These are phyloP conservation scores for Lepidium campestre DNA, from an alignment of 441 rosid species.

Conservation along the genomic window DNA sequence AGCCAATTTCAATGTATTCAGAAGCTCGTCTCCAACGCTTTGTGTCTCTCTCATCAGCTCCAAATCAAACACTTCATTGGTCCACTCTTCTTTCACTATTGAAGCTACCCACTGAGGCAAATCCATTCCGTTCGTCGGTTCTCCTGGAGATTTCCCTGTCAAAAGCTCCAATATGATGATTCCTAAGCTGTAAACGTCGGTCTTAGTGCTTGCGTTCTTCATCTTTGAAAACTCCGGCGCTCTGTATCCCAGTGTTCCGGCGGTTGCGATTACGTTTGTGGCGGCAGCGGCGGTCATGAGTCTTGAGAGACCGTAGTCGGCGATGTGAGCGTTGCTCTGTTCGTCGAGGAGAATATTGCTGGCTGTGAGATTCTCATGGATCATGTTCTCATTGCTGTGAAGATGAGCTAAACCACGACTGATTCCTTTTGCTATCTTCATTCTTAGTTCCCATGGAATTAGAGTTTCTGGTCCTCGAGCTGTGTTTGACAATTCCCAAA, in stretches of 20 bases:
- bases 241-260: conserved; percentile 57
- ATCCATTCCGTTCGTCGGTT: conserved; percentile 54
- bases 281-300: conserved; percentile 65
- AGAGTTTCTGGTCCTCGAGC: conserved; percentile 67
- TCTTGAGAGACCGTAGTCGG: conserved; percentile 57
- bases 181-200: conserved; percentile 65
- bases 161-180: conserved; percentile 55
- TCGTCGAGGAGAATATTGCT: conserved; percentile 64
- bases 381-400: conserved; percentile 44
- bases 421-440: conserved; percentile 56
- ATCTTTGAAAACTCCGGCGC: conserved; percentile 65
- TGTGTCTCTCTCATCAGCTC: conserved; percentile 52
- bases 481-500: conserved; percentile 26
- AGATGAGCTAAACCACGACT: conserved; percentile 51
- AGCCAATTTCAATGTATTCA: conserved; percentile 58
- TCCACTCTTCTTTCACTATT: conserved; percentile 71
- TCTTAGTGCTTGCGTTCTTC: conserved; percentile 58
- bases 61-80: conserved; percentile 64
- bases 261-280: conserved; percentile 56
- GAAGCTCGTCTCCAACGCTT: conserved; percentile 49
- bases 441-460: conserved; percentile 55
- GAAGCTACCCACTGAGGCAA: conserved; percentile 78
- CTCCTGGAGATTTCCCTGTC: conserved; percentile 68
- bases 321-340: conserved; percentile 46
- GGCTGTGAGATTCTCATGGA: conserved; percentile 67